phyloP scores from a whole-genome alignment of 2,329 filamentous ascomycete species.

The Aspergillaceae sp. region DNA sequence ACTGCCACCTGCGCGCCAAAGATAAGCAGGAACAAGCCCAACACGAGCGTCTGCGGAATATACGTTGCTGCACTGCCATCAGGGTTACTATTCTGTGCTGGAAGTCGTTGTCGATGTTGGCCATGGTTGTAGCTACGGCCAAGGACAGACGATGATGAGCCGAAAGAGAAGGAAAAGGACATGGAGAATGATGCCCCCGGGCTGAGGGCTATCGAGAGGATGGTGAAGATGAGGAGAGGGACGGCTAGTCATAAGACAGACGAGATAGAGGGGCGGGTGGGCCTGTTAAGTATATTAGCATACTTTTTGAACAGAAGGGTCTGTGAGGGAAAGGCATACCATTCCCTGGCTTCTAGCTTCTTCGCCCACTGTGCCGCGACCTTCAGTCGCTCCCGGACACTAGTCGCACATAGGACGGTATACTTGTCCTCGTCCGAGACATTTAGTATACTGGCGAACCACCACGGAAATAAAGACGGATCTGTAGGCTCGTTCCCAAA shows the following conservation, averaged over 20 bases:
- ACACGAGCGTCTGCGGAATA: conserved; percentile 24
- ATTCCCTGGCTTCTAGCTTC: conserved; percentile 60
- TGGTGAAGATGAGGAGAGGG: conserved; percentile 27
- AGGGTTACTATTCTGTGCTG: too few relatives aligned
- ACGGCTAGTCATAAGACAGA: conserved; percentile 39
- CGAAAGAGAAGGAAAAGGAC: conserved; percentile 28
- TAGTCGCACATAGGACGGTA: conserved; percentile 60
- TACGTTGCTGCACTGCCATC: conserved; percentile 11
- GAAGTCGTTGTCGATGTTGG: not conserved
- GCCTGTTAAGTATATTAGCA: conserved; percentile 7
- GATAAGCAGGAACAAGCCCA: conserved; percentile 9
- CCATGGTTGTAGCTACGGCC: conserved; percentile 1
- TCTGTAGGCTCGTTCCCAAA: conserved; percentile 73
- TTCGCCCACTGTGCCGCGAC: conserved; percentile 72
- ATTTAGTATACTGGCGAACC: conserved; percentile 76
- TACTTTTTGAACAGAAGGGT: not conserved
- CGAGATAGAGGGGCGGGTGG: conserved; percentile 24
- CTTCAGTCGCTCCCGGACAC: conserved; percentile 73
- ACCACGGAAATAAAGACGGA: conserved; percentile 73
- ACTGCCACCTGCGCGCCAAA: not conserved
- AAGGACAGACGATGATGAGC: conserved; percentile 9
- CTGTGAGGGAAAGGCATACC: conserved; percentile 47
- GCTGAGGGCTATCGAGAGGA: conserved; percentile 20
- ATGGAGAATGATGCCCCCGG: conserved; percentile 25
- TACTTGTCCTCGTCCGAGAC: conserved; percentile 74